Evolutionary conservation across 495 filamentous ascomycete genomes (phyloP).

Genomic region (Aspergillus leporis): DNA sequence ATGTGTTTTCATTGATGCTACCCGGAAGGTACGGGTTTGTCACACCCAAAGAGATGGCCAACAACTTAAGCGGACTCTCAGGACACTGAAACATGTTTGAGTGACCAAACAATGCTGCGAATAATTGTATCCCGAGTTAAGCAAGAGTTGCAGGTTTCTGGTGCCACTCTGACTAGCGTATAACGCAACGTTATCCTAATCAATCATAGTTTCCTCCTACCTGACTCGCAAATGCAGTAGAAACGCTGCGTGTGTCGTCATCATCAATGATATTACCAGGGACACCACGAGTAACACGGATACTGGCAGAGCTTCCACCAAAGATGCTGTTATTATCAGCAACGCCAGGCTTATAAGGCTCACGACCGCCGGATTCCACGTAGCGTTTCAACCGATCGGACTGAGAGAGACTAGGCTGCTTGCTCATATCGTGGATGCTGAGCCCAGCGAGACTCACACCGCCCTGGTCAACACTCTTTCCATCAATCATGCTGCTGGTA

Average conservation of each 20-base stretch:
- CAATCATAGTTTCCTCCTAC: constrained; percentile 90
- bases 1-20: constrained; percentile 17
- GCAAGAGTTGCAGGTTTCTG: constrained; percentile 16
- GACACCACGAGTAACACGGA: constrained; percentile 51
- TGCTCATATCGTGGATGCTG: constrained; percentile 70
- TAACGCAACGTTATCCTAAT: constrained; percentile 33
- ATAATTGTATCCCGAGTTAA: constrained; percentile 16
- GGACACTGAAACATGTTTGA: constrained; percentile 15
- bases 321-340: constrained; percentile 69
- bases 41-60: constrained; percentile 14
- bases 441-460: constrained; percentile 84
- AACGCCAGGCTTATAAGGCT: constrained; percentile 44
- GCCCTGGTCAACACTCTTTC: constrained; percentile 73
- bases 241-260: constrained; percentile 93
- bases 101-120: constrained; percentile 16
- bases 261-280: constrained; percentile 61
- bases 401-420: constrained; percentile 82
- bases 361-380: constrained; percentile 74
- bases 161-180: constrained; percentile 19
- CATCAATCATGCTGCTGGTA: constrained; percentile 68
- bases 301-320: constrained; percentile 68
- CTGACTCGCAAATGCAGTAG: constrained; percentile 94
- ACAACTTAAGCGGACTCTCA: constrained; percentile 16
- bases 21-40: constrained; percentile 13
- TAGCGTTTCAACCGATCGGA: constrained; percentile 82